Evolutionary conservation across 2,329 filamentous ascomycete genomes (phyloP).

Genomic region (Trichoderma breve): DNA sequence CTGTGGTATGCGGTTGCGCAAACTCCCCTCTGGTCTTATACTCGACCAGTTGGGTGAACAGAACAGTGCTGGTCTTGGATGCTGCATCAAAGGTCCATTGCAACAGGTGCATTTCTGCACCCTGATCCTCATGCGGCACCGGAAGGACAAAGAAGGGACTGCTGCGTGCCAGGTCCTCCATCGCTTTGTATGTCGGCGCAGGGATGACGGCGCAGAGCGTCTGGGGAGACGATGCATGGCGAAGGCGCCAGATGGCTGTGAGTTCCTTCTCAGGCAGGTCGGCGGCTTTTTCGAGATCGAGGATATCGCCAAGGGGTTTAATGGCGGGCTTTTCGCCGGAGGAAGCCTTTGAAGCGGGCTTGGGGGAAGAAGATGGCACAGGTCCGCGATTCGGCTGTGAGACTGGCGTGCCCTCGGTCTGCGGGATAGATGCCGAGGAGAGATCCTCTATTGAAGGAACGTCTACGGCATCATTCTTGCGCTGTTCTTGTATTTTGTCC

Average conservation of each 20-base stretch:
- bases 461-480: slow-evolving; percentile 62
- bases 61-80: slow-evolving; percentile 66
- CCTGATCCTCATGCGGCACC: slow-evolving; percentile 64
- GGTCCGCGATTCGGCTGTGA: slow-evolving; percentile 38
- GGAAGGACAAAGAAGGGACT: slow-evolving; percentile 91
- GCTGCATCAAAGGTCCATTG: slow-evolving; percentile 87
- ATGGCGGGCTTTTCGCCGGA: slow-evolving; percentile 33
- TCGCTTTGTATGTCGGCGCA: slow-evolving; percentile 66
- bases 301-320: slow-evolving; percentile 50
- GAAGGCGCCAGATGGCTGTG: slow-evolving; percentile 83
- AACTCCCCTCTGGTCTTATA: slow-evolving; percentile 90
- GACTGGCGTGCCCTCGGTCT: slow-evolving; percentile 37
- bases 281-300: slow-evolving; percentile 78
- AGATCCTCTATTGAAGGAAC: slow-evolving; percentile 32
- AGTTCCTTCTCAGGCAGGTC: slow-evolving; percentile 77
- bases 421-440: slow-evolving; percentile 30
- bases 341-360: slow-evolving; percentile 21
- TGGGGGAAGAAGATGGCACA: slow-evolving; percentile 27
- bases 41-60: slow-evolving; percentile 92
- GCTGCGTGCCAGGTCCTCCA: slow-evolving; percentile 67
- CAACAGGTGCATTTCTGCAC: slow-evolving; percentile 91
- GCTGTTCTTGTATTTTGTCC: slow-evolving; percentile 73
- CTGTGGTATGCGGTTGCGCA: slow-evolving; percentile 85
- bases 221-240: slow-evolving; percentile 69
- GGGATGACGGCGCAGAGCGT: slow-evolving; percentile 85